A percentile compares a stretch with the other conserved stretches of the same genome.
Evolutionary conservation across 106 monocot species (phyloP).

Genomic region (Gastrodia elata): DNA sequence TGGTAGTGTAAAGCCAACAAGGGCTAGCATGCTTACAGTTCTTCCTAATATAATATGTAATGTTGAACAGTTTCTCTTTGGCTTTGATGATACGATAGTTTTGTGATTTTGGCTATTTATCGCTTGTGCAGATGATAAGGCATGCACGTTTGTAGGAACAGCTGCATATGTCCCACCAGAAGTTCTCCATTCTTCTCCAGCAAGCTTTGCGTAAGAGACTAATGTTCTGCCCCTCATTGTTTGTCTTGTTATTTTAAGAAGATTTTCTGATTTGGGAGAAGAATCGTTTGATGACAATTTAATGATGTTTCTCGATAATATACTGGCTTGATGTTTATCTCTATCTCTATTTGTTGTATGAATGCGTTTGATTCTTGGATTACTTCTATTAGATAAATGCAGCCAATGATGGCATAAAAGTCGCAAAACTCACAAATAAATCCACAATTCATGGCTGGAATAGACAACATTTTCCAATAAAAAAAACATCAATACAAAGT

Average conservation of each 20-base stretch:
- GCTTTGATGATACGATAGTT: not conserved
- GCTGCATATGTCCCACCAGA: slow-evolving; percentile 98
- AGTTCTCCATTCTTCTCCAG: slow-evolving; percentile 90
- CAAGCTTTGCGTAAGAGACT: slow-evolving; percentile 73
- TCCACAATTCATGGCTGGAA: no score
- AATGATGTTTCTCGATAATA: not conserved
- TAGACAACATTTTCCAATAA: no score
- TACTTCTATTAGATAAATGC: no score
- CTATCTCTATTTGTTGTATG: no score
- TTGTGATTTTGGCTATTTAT: not conserved
- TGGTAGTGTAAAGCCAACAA: slow-evolving; percentile 89
- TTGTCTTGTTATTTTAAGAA: not conserved
- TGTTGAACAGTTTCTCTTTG: not conserved
- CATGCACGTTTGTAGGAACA: slow-evolving; percentile 94
- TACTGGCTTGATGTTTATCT: no score
- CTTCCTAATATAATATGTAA: slow-evolving; percentile 79
- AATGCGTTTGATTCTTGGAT: not conserved
- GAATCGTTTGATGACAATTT: not conserved
- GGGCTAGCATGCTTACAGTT: slow-evolving; percentile 53
- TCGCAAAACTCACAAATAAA: no score
- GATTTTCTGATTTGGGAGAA: not conserved
- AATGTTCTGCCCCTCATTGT: not conserved
- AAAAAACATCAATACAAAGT: no score
- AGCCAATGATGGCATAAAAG: no score
- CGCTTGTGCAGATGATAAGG: slow-evolving; percentile 57